Conservation (phyloP, 2,329 filamentous ascomycete genomes). For the Cyphellophora attinorum region DNA sequence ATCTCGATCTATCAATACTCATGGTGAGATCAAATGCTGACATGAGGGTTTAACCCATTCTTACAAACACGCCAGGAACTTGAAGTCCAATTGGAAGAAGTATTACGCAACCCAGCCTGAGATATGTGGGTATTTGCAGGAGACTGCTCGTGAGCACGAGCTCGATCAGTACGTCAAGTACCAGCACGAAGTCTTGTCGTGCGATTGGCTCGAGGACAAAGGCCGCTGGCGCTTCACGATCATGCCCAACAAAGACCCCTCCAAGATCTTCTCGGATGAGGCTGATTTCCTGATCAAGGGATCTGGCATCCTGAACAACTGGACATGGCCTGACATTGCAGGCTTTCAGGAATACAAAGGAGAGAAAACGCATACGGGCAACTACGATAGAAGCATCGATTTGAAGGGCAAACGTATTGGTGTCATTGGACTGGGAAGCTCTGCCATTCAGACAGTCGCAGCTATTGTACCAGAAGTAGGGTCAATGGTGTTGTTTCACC, state of each 20-base stretch:
- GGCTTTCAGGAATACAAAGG: conserved; percentile 28
- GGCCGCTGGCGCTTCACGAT: too few species aligned
- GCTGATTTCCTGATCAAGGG: conserved; percentile 36
- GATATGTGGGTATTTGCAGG: too few species aligned
- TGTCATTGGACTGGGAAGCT: conserved; percentile 19
- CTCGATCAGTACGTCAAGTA: too few species aligned
- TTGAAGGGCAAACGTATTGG: conserved; percentile 18
- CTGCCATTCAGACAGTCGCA: conserved; percentile 22
- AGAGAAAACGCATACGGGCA: conserved; percentile 23
- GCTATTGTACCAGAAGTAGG: conserved; percentile 28
- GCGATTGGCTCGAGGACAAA: too few species aligned
- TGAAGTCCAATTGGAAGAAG: conserved; percentile 14
- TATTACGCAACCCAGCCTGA: too few species aligned
- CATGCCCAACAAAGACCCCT: too few species aligned
- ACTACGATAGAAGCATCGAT: conserved; percentile 23
- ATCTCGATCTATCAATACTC: too few species aligned
- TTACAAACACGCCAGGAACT: too few species aligned
- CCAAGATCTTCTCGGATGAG: conserved; percentile 2
- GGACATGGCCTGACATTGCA: conserved; percentile 23
- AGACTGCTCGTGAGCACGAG: too few species aligned
- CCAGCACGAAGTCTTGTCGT: too few species aligned
- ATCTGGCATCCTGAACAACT: conserved; percentile 41
- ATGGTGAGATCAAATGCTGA: too few species aligned
- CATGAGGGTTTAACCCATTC: too few species aligned
- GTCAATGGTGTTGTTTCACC: conserved; percentile 21